Conservation (phyloP, 2,329 filamentous ascomycete genomes). For the Fusarium robinianum region DNA sequence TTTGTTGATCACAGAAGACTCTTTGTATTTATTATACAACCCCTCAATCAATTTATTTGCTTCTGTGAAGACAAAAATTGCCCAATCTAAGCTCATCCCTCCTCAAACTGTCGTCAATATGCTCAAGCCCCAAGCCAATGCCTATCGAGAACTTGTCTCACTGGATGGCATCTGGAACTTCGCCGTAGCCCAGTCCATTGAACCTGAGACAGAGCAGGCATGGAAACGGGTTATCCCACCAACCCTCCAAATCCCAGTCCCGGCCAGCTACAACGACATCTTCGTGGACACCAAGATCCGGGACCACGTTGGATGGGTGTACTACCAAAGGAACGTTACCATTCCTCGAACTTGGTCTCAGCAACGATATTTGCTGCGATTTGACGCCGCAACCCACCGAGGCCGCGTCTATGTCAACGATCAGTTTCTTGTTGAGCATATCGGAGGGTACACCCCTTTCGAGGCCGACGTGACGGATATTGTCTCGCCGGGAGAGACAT, state of each 20-base stretch:
- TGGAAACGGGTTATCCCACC: slow-evolving; percentile 11
- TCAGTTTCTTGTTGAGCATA: slow-evolving; percentile 14
- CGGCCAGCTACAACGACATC: slow-evolving; percentile 23
- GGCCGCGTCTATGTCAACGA: slow-evolving; percentile 20
- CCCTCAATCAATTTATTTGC: too few relatives aligned
- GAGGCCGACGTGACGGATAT: slow-evolving; percentile 10
- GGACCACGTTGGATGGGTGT: slow-evolving; percentile 22
- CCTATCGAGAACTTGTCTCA: slow-evolving; percentile 12
- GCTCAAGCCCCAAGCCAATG: slow-evolving; percentile 17
- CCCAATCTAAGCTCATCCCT: background rate
- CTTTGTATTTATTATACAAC: too few relatives aligned
- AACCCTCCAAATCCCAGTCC: slow-evolving; percentile 11
- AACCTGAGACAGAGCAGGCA: slow-evolving; percentile 5
- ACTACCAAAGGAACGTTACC: slow-evolving; percentile 11
- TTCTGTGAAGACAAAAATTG: too few relatives aligned
- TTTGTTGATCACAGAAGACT: too few relatives aligned
- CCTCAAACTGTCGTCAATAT: slow-evolving; percentile 13
- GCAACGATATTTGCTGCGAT: slow-evolving; percentile 12
- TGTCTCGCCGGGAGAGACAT: slow-evolving; percentile 1
- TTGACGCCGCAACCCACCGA: slow-evolving; percentile 16
- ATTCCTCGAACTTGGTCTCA: slow-evolving; percentile 12
- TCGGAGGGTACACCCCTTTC: slow-evolving; percentile 19
- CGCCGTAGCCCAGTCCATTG: slow-evolving; percentile 4
- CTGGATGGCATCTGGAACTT: slow-evolving; percentile 24
- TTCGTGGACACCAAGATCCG: slow-evolving; percentile 15